Evolutionary conservation across 768 basidiomycete species (phyloP), one percentile per base, ranked within the genome.

Genomic region (Xerocomus brunneocitrinus): DNA sequence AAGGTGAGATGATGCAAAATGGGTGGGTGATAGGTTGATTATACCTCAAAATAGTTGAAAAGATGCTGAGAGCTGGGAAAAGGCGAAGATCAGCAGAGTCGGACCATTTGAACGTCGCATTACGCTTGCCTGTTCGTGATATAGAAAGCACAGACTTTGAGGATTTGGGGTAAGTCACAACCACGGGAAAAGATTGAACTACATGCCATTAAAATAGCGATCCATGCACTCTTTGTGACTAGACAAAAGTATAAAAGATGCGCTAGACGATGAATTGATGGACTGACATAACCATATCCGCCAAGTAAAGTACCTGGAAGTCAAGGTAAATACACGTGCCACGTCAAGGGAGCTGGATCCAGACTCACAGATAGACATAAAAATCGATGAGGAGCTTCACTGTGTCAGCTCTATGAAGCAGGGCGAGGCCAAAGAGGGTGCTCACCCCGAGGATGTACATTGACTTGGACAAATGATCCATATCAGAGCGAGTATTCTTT

Each of bases 221-320:
- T 56, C 52, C 53, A 58, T 41, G 1, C 38, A 5, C 38, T 56
- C n/a, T 38, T 53, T 1, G 55, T 56, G 49, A 67, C 65, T 67
- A 25, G 31, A 50, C 5, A 6, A 52, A 47, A 0, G 1, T 0
- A 39, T 67, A 42, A 34, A 24, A 38, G 46, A 49, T 4, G 4
- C 7, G 19, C 27, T 1, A 34, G 30, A 28, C 2, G 22, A 40
- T 40, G 3, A 25, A 47, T 13, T 3, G 38, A 12, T 43, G 19
- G 30, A 57, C 64, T 50, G 40, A 67, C 65, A 67, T 40, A 57
- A 10, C 66, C 66, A 67, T 61, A 67, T 56, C 5, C 65, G 55
- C 65, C 65, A 67, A 5, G 64, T 68, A 47, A 67, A 67, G 52
- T 67, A 67, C 1, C 65, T 67, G 38, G 4, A 2, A 27, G 47